Evolutionary conservation across 1,284 basidiomycete genomes (phyloP), one percentile per base, ranked within the genome.

Genomic region (Leccinum pseudoinsigne): DNA sequence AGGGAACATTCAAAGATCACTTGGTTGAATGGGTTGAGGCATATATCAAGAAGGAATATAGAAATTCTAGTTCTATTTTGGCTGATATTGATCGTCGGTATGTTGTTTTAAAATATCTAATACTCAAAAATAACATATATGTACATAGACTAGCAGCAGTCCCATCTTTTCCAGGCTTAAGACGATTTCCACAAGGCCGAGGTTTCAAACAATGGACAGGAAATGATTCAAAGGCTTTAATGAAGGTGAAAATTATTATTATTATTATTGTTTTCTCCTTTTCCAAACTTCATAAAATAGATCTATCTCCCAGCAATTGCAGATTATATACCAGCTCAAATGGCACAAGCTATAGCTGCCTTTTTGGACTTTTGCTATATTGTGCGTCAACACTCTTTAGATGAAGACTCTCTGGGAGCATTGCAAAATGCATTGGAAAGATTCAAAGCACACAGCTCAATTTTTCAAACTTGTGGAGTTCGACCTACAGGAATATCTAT

Each of bases 301-400:
- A 60, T 66, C 5, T 66, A 53, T 47, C 34, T 66, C 4, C 63
- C 63, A 11, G 63, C 63, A 11, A 61, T 74, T 5, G 67, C 23
- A 28, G 65, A 55, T 7, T 42, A 64, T 55, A 50, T 66, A 16
- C 65, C 62, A 7, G 16, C 51, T 40, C 16, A 59, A 23, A 66
- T 64, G 62, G 62, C 61, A 8, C 56, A 55, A 21, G 40, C 60
- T 3, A 38, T 66, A 21, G 9, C 16, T 6, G 50, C 65, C 5
- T 66, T 66, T 31, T 16, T 66, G 12, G 58, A 66, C 31, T 66
- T 66, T 40, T 66, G 60, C 36, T 66, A 66, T 50, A 6, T 50
- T 50, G 45, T 50, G 10, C 11, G 18, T 11, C 10, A 50, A 21
- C 21, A n/a, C 21, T 50, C 45, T 16, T 0, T 42, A 16, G 9